Evolutionary conservation across 257 asterid species (phyloP).

Genomic region (Cordia subcordata): DNA sequence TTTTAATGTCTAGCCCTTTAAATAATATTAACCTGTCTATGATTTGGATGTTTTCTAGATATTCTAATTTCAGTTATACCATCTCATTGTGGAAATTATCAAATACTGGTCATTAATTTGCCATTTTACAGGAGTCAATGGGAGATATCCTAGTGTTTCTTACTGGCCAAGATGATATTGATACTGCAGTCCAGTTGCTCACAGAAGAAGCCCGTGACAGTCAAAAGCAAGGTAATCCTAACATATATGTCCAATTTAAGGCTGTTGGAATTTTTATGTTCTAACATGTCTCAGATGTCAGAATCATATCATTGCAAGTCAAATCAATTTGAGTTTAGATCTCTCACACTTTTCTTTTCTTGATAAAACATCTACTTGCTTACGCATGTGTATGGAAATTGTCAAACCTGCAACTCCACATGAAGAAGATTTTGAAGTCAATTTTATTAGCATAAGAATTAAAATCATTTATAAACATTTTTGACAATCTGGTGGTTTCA

Average conservation of each 20-base stretch:
- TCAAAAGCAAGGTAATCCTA: conserved; percentile 54
- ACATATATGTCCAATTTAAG: background rate
- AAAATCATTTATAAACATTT: too few relatives aligned
- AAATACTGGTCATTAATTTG: background rate
- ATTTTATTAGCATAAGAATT: too few relatives aligned
- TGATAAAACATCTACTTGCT: background rate
- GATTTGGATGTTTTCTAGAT: background rate
- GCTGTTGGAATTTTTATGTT: background rate
- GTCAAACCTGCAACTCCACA: too few relatives aligned
- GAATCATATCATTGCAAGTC: background rate
- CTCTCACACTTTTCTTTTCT: background rate
- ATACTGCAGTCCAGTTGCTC: conserved; percentile 79
- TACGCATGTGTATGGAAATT: background rate
- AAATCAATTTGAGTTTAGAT: background rate
- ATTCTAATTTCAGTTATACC: background rate
- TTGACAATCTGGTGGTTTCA: too few relatives aligned
- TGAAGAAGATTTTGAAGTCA: too few relatives aligned
- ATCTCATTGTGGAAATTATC: background rate
- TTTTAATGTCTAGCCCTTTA: too few relatives aligned
- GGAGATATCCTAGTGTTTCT: conserved; percentile 94
- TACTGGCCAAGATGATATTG: conserved; percentile 98
- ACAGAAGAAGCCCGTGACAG: conserved; percentile 63
- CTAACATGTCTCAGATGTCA: too few relatives aligned
- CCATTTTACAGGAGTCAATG: conserved; percentile 52
- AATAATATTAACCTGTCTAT: background rate